phyloP scores from a whole-genome alignment of 2,329 filamentous ascomycete species.

The Bipolaris zeicola region DNA sequence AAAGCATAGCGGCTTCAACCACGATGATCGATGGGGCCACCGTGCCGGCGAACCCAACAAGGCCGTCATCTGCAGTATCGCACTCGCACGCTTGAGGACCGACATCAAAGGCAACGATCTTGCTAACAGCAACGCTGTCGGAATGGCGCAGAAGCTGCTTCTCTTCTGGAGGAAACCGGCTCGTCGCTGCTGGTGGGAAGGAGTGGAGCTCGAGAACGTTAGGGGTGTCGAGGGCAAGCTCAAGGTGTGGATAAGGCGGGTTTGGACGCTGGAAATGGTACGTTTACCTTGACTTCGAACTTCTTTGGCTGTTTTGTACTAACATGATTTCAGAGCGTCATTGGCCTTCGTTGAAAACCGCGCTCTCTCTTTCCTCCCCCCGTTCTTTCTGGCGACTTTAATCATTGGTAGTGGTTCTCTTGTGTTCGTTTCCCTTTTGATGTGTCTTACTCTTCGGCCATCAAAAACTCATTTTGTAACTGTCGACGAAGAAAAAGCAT shows the following conservation, averaged over 20 bases:
- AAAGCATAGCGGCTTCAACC: conserved; percentile 81
- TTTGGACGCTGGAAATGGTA: conserved; percentile 98
- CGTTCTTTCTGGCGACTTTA: conserved; percentile 20
- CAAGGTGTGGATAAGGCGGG: conserved; percentile 97
- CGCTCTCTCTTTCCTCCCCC: neutral
- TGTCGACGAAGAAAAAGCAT: conserved; percentile 22
- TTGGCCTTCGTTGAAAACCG: conserved; percentile 70
- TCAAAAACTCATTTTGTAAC: neutral
- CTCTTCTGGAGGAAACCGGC: conserved; percentile 98
- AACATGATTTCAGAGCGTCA: conserved; percentile 68
- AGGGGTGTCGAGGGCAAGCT: conserved; percentile 89
- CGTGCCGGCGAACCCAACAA: conserved; percentile 98
- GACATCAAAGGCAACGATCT: conserved; percentile 82
- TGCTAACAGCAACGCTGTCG: conserved; percentile 77
- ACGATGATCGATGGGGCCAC: conserved; percentile 94
- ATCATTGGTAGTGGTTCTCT: conserved; percentile 17
- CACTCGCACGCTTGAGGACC: conserved; percentile 87
- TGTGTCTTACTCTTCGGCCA: neutral
- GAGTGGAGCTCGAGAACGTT: conserved; percentile 86
- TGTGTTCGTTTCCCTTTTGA: neutral
- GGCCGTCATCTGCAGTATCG: conserved; percentile 95
- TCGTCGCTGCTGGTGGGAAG: conserved; percentile 98
- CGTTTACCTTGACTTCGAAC: conserved; percentile 1
- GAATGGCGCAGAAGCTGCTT: conserved; percentile 97
- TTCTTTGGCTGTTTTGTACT: conserved; percentile 11